A percentile compares a stretch with the other conserved stretches of the same genome.
Evolutionary conservation across 2,329 filamentous ascomycete genomes (phyloP).

Genomic region (Arthroderma uncinatum): DNA sequence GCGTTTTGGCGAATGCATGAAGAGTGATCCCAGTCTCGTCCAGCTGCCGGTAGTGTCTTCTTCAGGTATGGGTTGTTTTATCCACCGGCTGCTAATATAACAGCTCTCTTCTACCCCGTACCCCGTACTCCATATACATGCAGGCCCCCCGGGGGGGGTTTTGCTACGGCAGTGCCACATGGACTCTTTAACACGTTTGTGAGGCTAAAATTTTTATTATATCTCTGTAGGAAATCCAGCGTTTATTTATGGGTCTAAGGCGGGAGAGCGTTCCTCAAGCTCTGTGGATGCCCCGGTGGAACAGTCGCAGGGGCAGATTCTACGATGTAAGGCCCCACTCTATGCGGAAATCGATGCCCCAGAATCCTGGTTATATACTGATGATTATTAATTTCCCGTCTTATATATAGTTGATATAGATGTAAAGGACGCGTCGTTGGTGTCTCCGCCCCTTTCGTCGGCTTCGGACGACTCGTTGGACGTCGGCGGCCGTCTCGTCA

Average conservation of each 20-base stretch:
- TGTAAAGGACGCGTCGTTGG: neutral
- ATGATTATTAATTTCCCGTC: neutral
- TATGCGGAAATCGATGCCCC: neutral
- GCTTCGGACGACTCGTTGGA: neutral
- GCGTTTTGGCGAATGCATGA: conserved; percentile 16
- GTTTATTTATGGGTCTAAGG: conserved; percentile 8
- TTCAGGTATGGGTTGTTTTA: conserved; percentile 5
- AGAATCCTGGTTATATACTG: neutral
- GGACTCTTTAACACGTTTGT: neutral
- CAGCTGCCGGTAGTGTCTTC: conserved; percentile 10
- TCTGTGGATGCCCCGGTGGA: neutral
- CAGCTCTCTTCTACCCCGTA: neutral
- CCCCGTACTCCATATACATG: neutral
- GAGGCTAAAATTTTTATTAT: neutral
- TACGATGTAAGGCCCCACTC: neutral
- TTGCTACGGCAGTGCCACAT: too few species aligned
- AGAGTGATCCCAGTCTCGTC: conserved; percentile 11
- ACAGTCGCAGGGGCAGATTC: neutral
- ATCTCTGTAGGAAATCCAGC: neutral
- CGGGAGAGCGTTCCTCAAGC: neutral
- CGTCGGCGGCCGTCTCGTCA: neutral
- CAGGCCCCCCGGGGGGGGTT: too few species aligned
- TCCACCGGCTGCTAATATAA: too few species aligned
- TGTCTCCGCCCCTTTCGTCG: neutral
- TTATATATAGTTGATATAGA: neutral